Percentiles rank a stretch among this genome's conserved stretches.
phyloP scores from a whole-genome alignment of 192 early-diverging fungal species.

The Lobosporangium transversale region DNA sequence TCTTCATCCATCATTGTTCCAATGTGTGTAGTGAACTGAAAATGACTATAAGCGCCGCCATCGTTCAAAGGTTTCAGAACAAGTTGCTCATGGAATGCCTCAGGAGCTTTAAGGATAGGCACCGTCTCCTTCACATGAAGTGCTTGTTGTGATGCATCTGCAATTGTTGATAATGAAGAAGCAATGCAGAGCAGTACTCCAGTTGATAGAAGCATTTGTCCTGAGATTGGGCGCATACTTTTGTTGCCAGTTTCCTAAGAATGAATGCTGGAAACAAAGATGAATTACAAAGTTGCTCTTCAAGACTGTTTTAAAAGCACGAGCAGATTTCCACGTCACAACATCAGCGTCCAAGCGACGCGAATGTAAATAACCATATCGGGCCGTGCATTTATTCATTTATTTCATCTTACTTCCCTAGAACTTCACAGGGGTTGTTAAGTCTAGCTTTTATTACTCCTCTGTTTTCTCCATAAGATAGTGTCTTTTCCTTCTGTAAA shows the following conservation, averaged over 20 bases:
- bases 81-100: conserved; percentile 75
- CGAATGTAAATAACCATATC: no score
- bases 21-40: conserved; percentile 73
- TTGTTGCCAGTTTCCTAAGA: neutral
- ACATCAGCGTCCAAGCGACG: no score
- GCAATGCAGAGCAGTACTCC: conserved; percentile 6
- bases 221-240: conserved; percentile 22
- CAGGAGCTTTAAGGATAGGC: conserved; percentile 49
- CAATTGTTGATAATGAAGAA: neutral
- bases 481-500: no score
- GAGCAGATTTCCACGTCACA: no score
- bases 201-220: conserved; percentile 13
- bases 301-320: no score
- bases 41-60: conserved; percentile 85
- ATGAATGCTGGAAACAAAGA: no score
- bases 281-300: no score
- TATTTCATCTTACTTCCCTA: no score
- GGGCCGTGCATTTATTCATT: no score
- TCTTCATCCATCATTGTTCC: conserved; percentile 36
- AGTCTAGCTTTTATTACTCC: no score
- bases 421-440: no score
- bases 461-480: no score
- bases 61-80: conserved; percentile 75
- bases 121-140: conserved; percentile 8
- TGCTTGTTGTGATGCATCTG: conserved; percentile 10